Evolutionary conservation across 2,329 filamentous ascomycete genomes (phyloP), one percentile per base, ranked within the genome.

Genomic region (Neopestalotiopsis sp.): DNA sequence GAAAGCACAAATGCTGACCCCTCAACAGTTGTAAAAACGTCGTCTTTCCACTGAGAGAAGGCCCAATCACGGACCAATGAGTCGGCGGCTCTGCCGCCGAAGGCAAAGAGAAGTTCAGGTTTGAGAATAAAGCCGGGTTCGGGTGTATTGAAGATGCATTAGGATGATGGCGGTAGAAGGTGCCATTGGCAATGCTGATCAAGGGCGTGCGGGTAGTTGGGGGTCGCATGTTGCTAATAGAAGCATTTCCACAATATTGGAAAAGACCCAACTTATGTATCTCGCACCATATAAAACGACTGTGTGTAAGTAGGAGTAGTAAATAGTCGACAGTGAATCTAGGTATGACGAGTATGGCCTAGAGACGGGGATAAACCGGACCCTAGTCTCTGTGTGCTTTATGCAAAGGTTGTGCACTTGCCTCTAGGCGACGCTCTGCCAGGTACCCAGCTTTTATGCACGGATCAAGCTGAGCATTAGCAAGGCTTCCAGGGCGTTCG

Each of bases 21-120:
- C 90, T 86, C 10, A 98, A 84, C 24, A 95, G 83, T 70, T 97
- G 89, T 3, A 98, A 85, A 68, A 99, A 91, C 0, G 92, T 92
- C 0, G 94, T 97, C 78, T 95, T 93, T 0, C 93, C 93, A 1
- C 91, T 88, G 1, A 92, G 88, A 0, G 92, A 94, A 0, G 94
- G 90, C 0, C 94, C 94, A 32, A 98, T 85, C 52, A 99, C 85
- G 52, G 93, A 92, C 95, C 95, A 98, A 78, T 94, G 89, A 73
- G 92, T 87, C 14, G 81, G 78, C 4, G 78, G 77, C 0, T 81
- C 73, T 5, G 85, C 77, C 52, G 83, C 79, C 4, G 91, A 90
- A 0, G 91, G 88, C 0, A 98, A 82, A 52, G 87, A 86, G 76
- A 98, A 93, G 67, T 80, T 89, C 73, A 98, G 78, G 67, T 90